Percentiles rank a stretch among this genome's conserved stretches.
Evolutionary conservation across 2,329 filamentous ascomycete species (phyloP).

Genomic region (Fusarium sp.): DNA sequence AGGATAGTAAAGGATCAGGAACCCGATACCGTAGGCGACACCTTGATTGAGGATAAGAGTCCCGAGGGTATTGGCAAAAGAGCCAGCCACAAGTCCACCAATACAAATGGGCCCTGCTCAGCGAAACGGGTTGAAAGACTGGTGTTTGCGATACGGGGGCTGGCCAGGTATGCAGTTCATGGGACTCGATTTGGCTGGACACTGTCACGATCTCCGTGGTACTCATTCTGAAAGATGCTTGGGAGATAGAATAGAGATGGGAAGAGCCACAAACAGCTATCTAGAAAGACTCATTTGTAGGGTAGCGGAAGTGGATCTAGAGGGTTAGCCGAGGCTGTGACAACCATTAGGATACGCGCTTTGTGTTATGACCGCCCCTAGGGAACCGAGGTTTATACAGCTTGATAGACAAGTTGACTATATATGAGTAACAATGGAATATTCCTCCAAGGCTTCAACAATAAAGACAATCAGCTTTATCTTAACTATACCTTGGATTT

Average conservation of each 20-base stretch:
- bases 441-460: background rate
- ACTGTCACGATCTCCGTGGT: background rate
- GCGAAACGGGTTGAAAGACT: fast-evolving
- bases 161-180: background rate
- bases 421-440: background rate
- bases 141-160: no score
- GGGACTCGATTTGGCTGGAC: background rate
- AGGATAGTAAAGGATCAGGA: background rate
- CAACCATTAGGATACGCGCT: background rate
- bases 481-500: fast-evolving
- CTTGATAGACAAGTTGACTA: background rate
- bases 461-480: fast-evolving
- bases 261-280: background rate
- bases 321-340: background rate
- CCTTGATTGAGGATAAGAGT: background rate
- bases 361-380: background rate
- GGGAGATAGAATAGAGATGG: background rate
- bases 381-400: background rate
- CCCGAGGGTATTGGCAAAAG: background rate
- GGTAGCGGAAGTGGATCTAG: background rate
- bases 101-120: background rate
- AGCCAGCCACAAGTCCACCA: background rate
- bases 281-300: background rate
- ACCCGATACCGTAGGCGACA: background rate
- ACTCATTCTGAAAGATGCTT: background rate